Evolutionary conservation across 129 eudicot genomes (phyloP), one percentile per base, ranked within the genome.

Genomic region (Helichrysum umbraculigerum): DNA sequence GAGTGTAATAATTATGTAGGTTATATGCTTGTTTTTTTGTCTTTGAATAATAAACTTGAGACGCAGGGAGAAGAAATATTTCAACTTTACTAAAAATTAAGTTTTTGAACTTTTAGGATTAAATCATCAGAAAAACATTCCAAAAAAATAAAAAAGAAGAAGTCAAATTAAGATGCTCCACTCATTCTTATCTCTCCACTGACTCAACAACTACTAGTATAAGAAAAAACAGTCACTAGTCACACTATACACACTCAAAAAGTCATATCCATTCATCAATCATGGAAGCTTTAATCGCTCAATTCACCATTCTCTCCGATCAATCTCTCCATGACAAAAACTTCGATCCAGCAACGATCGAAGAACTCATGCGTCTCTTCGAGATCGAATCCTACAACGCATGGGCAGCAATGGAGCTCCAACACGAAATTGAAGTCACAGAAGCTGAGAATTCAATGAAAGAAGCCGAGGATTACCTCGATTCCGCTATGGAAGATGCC

Each of bases 401-500:
- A 44, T 93, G 98, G 98, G 98, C 98, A 21, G 85, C 93, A 20
- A 82, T 93, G 81, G 97, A 90, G 78, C 90, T 90, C 28, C 81
- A 88, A 2, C 68, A 68, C 29, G 78, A 85, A 1, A 21, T 33
- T 1, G 89, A 88, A 58, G 80, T 75, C 0, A 74, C 84, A 44
- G 80, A 77, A 2, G 92, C 98, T 0, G 85, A 88, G 61, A 14
- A 64, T 39, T 50, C 86, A 39, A 63, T 93, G 81, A 39, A 37
- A 4, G 85, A 88, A 42, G 84, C 98, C 0, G 98, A 90, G 59
- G 85, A 88, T 1, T 73, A 85, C 7, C 88, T 93, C 25, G 83
- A 93, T 30, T 86, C 92, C 11, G 92, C 79, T 57, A 93, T 93
- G 96, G 98, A 93, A 5, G 74, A 78, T 10, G 97, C 98, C 9